Base-by-base conservation (phyloP, 176 grass and related monocot genomes). In the Ananas comosus region DNA sequence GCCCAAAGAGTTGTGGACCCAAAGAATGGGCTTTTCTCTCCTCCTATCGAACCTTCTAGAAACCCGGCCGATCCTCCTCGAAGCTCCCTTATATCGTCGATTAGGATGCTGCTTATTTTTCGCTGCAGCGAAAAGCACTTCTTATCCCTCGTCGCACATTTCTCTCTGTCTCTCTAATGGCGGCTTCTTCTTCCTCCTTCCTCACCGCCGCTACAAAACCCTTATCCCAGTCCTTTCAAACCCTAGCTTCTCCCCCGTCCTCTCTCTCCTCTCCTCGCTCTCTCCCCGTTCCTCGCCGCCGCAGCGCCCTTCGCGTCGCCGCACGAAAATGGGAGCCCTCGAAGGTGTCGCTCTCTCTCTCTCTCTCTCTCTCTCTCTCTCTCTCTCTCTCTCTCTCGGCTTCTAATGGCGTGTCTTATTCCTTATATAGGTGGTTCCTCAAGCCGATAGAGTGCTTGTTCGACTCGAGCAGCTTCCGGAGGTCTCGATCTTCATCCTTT, bases 381-480 rank as follows among this genome's bases (percentile, higher is more conserved):
- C 16, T 50, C 18, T 51, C 18, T 16, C 11, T 24, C 63, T 19
- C 13, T 23, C 1, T 51, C 17, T 50, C 11, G 49, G n/a, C 21
- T 6, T 17, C 19, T 58, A 63, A 48, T 25, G 9, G 48, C 12
- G 13, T 72, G 16, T 6, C 9, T 65, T 17, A 11, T 72, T 14
- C 13, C 29, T 69, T 64, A 71, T 24, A 63, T 76, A 96, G 92
- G 86, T 96, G 63, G 79, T 74, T 61, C 92, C 92, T 19, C 92
- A 96, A 47, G 76, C 86, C 48, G 92, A 92, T 79, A 78, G 92
- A 28, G 86, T 96, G 9, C 88, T 96, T 23, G 82, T 96, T 73
- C 88, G 92, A 11, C 86, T 96, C 16, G 71, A 96, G 69, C 83
- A 91, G 80, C 85, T 96, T 13, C 86, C 88, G 21, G 92, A 96